phyloP scores from a whole-genome alignment of 345 rosid species.

The Turritis glabra region DNA sequence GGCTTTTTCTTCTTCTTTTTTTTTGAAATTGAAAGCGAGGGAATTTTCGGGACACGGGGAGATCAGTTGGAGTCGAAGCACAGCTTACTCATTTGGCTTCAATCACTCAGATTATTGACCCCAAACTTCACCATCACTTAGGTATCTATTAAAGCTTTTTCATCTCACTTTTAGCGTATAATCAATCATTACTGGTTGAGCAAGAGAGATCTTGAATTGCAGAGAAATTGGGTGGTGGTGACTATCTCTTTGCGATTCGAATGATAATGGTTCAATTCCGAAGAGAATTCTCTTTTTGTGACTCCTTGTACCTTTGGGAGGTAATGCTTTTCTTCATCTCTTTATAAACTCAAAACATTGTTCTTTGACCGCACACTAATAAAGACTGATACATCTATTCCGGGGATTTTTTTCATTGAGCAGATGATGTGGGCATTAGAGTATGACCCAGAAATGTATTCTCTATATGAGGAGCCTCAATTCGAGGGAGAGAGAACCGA shows the following conservation, averaged over 20 bases:
- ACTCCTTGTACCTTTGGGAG: constrained; percentile 99
- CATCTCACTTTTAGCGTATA: neutral
- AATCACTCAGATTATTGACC: constrained; percentile 94
- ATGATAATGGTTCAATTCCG: constrained; percentile 98
- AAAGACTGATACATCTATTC: neutral
- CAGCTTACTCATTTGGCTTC: constrained; percentile 85
- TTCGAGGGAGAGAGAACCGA: constrained; percentile 48
- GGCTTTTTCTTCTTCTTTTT: neutral
- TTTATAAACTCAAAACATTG: neutral
- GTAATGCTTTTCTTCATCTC: constrained; percentile 42
- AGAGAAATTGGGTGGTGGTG: constrained; percentile 96
- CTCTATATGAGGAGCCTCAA: constrained; percentile 66
- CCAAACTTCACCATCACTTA: constrained; percentile 95
- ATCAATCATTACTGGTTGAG: neutral
- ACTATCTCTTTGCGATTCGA: constrained; percentile 92
- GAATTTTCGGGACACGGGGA: constrained; percentile 87
- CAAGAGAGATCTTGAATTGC: constrained; percentile 22
- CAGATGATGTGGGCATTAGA: constrained; percentile 99
- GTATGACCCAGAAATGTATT: constrained; percentile 81
- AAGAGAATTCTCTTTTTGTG: constrained; percentile 93
- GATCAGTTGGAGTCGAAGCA: constrained; percentile 90
- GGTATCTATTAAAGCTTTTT: constrained; percentile 49
- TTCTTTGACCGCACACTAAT: neutral
- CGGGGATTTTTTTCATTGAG: constrained; percentile 4
- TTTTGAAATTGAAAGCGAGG: constrained; percentile 58